Conservation (phyloP, 495 filamentous ascomycete species). For the Cladorrhinum samala region DNA sequence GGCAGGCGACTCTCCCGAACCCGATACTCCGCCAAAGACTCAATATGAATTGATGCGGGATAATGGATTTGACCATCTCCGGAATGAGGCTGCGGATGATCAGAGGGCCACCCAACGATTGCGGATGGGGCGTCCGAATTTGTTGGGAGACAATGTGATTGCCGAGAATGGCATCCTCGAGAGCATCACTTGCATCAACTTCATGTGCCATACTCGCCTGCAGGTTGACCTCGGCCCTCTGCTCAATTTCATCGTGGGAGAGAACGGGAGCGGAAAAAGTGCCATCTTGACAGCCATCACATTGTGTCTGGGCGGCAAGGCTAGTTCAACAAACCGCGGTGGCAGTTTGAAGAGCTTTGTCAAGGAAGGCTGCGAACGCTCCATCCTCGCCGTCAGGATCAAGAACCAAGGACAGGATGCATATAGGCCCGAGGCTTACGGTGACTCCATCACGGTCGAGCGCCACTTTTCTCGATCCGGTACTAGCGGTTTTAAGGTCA, state of each 20-base stretch:
- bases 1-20: conserved; percentile 12
- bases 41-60: conserved; percentile 49
- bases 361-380: conserved; percentile 72
- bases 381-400: conserved; percentile 60
- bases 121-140: conserved; percentile 43
- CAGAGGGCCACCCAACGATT: conserved; percentile 67
- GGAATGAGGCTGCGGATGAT: conserved; percentile 53
- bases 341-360: conserved; percentile 86
- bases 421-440: conserved; percentile 76
- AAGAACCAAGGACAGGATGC: conserved; percentile 84
- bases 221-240: conserved; percentile 78
- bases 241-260: conserved; percentile 96
- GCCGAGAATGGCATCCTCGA: conserved; percentile 83
- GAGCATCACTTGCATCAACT: conserved; percentile 78
- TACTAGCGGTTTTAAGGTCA: conserved; percentile 79
- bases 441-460: conserved; percentile 82
- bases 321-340: conserved; percentile 93
- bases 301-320: conserved; percentile 88
- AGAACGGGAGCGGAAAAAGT: conserved; percentile 99
- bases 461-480: conserved; percentile 78
- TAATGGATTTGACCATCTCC: conserved; percentile 45
- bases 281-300: conserved; percentile 93
- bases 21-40: conserved; percentile 34
- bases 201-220: conserved; percentile 87
- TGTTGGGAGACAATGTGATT: conserved; percentile 58